phyloP scores from a whole-genome alignment of 371 early-diverging fungal genomes.

The Mortierella sp. region DNA sequence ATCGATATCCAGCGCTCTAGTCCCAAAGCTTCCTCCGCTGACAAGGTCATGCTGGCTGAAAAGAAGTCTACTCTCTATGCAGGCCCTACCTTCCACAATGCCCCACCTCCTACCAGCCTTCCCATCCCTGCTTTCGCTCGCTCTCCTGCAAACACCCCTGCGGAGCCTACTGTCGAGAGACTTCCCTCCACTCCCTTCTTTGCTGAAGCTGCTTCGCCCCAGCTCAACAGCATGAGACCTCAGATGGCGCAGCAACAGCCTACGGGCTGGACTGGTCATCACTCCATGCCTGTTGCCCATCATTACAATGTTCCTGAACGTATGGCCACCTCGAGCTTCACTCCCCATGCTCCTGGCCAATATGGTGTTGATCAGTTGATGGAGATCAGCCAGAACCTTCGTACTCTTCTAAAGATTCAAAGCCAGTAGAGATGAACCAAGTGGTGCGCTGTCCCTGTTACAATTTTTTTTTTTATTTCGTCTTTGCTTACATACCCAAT shows the following conservation, averaged over 20 bases:
- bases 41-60: conserved; percentile 31
- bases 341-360: conserved; percentile 8
- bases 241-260: conserved; percentile 10
- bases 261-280: conserved; percentile 21
- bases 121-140: conserved; percentile 78
- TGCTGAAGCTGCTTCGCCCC: conserved; percentile 46
- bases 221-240: conserved; percentile 37
- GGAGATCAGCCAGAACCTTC: conserved; percentile 58
- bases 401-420: conserved; percentile 58
- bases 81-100: conserved; percentile 86
- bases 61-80: conserved; percentile 67
- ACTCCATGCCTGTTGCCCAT: conserved; percentile 30
- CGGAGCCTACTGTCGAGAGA: conserved; percentile 27
- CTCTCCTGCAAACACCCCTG: conserved; percentile 26
- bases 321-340: conserved; percentile 56
- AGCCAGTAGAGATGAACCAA: conserved; percentile 36
- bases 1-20: conserved; percentile 25
- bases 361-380: conserved; percentile 34
- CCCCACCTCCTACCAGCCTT: conserved; percentile 79
- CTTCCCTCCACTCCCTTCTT: conserved; percentile 38
- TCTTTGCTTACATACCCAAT: conserved; percentile 7
- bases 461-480: conserved; percentile 3
- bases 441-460: not conserved
- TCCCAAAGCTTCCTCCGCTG: conserved; percentile 26
- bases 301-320: conserved; percentile 54